Base-by-base conservation (phyloP, 441 rosid species). In the Breynia disticha region DNA sequence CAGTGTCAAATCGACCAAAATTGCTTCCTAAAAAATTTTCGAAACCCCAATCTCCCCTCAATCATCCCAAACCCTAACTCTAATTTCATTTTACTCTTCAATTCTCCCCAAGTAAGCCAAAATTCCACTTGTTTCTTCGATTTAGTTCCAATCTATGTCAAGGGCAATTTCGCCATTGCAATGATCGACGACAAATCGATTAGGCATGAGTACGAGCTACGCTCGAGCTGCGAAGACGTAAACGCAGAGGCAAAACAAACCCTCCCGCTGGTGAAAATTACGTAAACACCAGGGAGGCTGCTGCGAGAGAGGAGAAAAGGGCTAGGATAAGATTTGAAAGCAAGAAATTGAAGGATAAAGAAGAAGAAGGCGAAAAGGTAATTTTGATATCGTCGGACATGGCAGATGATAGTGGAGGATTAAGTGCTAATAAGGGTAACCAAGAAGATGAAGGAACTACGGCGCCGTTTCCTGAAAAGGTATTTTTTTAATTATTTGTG, bases 391-490 rank as follows among this genome's bases (percentile, higher is more conserved):
- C 60, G 62, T 52, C 60, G 63, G 66, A 62, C 71, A 60, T 84
- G 74, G 98, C 70, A 53, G 95, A 84, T 48, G 90, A 80, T 50
- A 84, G 88, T 49, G 99, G 97, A 48, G 98, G 98, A 39, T 67
- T 84, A 73, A 80, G 94, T 69, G 95, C 95, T 60, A 86, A 89
- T 60, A 84, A 81, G 68, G 85, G 67, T 61, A 95, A 78, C 0
- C 81, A 75, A 59, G 99, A 93, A 61, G 97, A 93, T 66, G 97
- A 88, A 70, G 95, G 95, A 22, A 86, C 63, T 46, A 89, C 95
- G 13, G 88, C 95, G 1, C 94, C 97, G 43, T 93, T 93, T 59
- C 99, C 99, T 0, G 99, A 93, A 63, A 82, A 76, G 72, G 97
- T 88, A 72, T 38, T 54, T 1, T n/a, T 12, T 47, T 22, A 10